Conservation (phyloP, 192 early-diverging fungal species). For the Coemansia sp. region DNA sequence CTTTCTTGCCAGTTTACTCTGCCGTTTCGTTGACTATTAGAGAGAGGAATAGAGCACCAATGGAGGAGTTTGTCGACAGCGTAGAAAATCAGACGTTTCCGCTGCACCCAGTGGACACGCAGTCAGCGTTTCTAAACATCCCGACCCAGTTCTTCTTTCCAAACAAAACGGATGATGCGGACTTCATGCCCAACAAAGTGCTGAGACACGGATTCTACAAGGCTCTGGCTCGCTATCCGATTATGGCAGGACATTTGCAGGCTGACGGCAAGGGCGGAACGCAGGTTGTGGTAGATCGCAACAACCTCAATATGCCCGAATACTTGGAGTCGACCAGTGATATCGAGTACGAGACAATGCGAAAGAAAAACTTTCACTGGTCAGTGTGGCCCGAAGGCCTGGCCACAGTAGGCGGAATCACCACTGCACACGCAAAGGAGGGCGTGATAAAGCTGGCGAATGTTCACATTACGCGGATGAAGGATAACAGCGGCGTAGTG, state of each 20-base stretch:
- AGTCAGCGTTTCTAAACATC: slow-evolving; percentile 49
- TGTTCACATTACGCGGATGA: slow-evolving; percentile 34
- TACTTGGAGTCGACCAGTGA: slow-evolving; percentile 35
- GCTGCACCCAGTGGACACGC: slow-evolving; percentile 52
- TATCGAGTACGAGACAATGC: slow-evolving; percentile 16
- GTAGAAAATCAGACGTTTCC: slow-evolving; percentile 32
- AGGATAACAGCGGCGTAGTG: slow-evolving; percentile 34
- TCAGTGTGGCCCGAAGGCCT: slow-evolving; percentile 45
- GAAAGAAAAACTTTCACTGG: slow-evolving; percentile 33
- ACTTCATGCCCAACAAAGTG: slow-evolving; percentile 46
- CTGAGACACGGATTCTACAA: slow-evolving; percentile 31
- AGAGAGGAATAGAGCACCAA: neutral
- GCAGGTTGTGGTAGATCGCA: slow-evolving; percentile 24
- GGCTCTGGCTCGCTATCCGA: slow-evolving; percentile 36
- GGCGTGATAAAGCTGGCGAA: slow-evolving; percentile 32
- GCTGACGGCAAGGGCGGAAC: slow-evolving; percentile 16
- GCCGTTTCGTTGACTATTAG: no score
- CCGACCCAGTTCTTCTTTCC: slow-evolving; percentile 47
- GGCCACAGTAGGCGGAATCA: slow-evolving; percentile 25
- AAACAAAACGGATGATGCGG: slow-evolving; percentile 12
- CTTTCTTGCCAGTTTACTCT: no score
- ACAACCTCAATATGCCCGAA: slow-evolving; percentile 46
- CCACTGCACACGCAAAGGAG: slow-evolving; percentile 14
- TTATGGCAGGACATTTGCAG: slow-evolving; percentile 32
- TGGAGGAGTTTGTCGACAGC: slow-evolving; percentile 45